phyloP scores from a whole-genome alignment of 768 basidiomycete species.

The Cystofilobasidium ferigula region DNA sequence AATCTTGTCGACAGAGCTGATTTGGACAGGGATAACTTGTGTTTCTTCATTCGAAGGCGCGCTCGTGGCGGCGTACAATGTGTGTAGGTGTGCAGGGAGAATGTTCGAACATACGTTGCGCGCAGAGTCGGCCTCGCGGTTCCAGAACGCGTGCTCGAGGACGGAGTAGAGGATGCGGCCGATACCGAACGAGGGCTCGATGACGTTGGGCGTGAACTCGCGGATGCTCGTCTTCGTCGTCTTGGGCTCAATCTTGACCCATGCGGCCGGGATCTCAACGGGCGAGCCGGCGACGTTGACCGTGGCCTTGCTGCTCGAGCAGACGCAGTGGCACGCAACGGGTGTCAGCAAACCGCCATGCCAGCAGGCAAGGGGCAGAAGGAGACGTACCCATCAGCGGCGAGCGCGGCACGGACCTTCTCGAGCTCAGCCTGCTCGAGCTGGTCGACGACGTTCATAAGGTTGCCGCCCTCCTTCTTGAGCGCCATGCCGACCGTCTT shows the following conservation, averaged over 20 bases:
- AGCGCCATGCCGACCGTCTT: constrained; percentile 80
- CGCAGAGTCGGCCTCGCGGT: constrained; percentile 78
- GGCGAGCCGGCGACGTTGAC: constrained; percentile 53
- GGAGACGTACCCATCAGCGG: not conserved
- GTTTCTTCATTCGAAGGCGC: not conserved
- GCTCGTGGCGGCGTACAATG: not conserved
- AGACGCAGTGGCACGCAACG: too few species aligned
- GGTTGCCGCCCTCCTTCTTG: constrained; percentile 66
- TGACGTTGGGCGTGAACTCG: constrained; percentile 93
- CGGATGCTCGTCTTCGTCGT: constrained; percentile 85
- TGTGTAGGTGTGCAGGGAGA: not conserved
- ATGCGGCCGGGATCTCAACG: constrained; percentile 59
- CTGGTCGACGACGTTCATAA: constrained; percentile 47
- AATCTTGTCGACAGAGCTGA: constrained; percentile 22
- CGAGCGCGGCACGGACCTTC: constrained; percentile 59
- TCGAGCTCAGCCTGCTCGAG: constrained; percentile 57
- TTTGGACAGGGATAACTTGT: constrained; percentile 9
- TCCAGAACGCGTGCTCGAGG: constrained; percentile 94
- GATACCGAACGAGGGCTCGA: constrained; percentile 95
- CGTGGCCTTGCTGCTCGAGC: constrained; percentile 35
- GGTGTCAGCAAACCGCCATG: not conserved
- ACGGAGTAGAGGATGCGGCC: constrained; percentile 89
- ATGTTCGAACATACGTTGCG: constrained; percentile 55
- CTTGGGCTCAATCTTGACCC: constrained; percentile 67
- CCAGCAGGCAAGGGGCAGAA: too few species aligned